Evolutionary conservation across 2,329 filamentous ascomycete genomes (phyloP), one percentile per base, ranked within the genome.

Genomic region (Aspergillus fructus): DNA sequence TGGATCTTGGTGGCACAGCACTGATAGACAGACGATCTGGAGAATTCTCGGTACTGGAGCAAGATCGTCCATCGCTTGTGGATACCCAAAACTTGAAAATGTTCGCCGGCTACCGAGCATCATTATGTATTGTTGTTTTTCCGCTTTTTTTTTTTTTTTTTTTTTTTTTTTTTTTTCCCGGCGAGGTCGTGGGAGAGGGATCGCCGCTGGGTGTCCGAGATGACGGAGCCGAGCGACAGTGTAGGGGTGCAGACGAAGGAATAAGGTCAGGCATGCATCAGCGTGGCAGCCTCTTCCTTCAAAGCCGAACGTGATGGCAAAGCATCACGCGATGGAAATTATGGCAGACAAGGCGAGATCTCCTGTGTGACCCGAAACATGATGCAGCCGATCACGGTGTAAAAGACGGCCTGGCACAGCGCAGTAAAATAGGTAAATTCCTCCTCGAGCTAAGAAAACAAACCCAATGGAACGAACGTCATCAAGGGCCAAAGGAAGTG

Each of bases 251-350:
- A 15, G 12, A n/a, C 34, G 13, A 49, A 21, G 4, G 30, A 21
- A 19, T n/a, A 39, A 19, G 13, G 56, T 61, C 49, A 62, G 60
- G 48, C 55, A 59, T 53, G 53, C 57, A 58, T 55, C 49, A 53
- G 55, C 57, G 56, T 55, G 47, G 50, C 24, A 41, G 40, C 33
- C 27, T 45, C 45, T 43, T 34, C 21, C 39, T 49, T 49, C 41
- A 46, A 42, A 53, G 55, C 42, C 58, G 55, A 59, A 61, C 55
- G 48, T 13, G 23, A 56, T 53, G 41, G 33, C 4, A 37, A 5
- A 54, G 39, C 49, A 56, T 63, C 62, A 64, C 60, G 58, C 62
- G 60, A 60, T 57, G 42, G 42, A 34, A 42, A 42, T 45, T 42
- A 24, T 41, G 46, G 45, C 37, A 58, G 41, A 53, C 33, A 24